Evolutionary conservation across 2,329 filamentous ascomycete species (phyloP).

Genomic region (Hysterium pulicare): DNA sequence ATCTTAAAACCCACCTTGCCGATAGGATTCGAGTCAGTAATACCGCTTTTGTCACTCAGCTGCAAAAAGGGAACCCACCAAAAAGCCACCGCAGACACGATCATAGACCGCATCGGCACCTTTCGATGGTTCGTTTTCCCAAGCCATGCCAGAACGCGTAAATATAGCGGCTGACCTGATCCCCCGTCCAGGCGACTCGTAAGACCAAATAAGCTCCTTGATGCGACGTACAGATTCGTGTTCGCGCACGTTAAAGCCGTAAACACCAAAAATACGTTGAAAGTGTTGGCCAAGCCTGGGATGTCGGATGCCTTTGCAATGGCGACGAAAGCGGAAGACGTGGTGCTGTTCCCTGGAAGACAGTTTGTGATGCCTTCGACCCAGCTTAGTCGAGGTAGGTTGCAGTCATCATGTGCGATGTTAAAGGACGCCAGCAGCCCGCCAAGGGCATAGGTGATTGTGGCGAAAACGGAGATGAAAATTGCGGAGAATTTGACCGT

Average conservation of each 20-base stretch:
- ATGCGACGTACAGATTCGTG: conserved; percentile 37
- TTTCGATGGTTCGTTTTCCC: conserved; percentile 28
- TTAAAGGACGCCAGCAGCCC: conserved; percentile 10
- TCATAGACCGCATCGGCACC: conserved; percentile 39
- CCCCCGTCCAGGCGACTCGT: conserved; percentile 27
- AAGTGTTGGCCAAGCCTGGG: conserved; percentile 19
- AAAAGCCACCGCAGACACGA: conserved; percentile 40
- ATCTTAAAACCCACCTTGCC: no score
- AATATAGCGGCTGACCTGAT: conserved; percentile 19
- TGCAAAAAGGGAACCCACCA: conserved; percentile 46
- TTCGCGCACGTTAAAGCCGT: conserved; percentile 32
- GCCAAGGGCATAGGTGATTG: conserved; percentile 7
- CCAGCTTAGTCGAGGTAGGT: conserved; percentile 9
- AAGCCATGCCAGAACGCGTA: conserved; percentile 28
- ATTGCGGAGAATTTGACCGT: conserved; percentile 11
- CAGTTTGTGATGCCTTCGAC: conserved; percentile 1
- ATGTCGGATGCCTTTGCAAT: conserved; percentile 14
- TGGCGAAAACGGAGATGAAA: conserved; percentile 9
- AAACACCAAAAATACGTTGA: conserved; percentile 35
- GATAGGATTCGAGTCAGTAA: no score
- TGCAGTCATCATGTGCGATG: conserved; percentile 6
- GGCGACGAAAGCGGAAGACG: conserved; percentile 19
- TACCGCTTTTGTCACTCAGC: no score
- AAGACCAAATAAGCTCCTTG: conserved; percentile 32
- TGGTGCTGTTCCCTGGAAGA: no score